Evolutionary conservation across 805 yeast species (phyloP).

Genomic region (Yamadazyma sp.): DNA sequence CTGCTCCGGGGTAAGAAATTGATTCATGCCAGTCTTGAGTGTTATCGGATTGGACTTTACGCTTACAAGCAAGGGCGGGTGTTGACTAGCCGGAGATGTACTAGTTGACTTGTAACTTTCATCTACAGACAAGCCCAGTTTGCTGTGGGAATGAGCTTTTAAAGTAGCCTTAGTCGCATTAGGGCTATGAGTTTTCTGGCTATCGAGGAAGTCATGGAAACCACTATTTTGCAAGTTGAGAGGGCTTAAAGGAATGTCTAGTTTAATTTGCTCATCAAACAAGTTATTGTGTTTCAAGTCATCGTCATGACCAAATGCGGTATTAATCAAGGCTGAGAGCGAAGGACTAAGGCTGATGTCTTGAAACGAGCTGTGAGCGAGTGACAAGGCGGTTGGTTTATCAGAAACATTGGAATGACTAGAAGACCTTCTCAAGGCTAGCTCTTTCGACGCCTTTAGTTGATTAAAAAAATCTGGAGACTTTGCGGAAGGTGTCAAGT

Average conservation of each 20-base stretch:
- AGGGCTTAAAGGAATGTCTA: constrained; percentile 31
- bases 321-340: constrained; percentile 36
- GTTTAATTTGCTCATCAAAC: constrained; percentile 17
- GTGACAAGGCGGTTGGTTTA: background rate
- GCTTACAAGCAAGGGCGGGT: constrained; percentile 10
- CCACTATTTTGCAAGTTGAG: constrained; percentile 16
- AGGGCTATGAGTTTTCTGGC: too few relatives aligned
- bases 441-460: constrained; percentile 4
- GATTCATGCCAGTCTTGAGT: constrained; percentile 7
- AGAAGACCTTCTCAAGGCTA: background rate
- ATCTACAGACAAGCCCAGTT: background rate
- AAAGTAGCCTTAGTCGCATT: background rate
- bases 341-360: constrained; percentile 36
- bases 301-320: constrained; percentile 31
- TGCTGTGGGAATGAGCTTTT: background rate
- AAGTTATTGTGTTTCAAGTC: constrained; percentile 14
- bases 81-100: background rate
- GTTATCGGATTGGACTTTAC: constrained; percentile 10
- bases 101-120: background rate
- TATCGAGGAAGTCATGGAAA: constrained; percentile 10
- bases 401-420: background rate
- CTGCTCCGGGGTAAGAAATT: constrained; percentile 28
- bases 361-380: background rate
- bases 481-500: constrained; percentile 10
- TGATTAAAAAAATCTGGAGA: constrained; percentile 1